Conservation (phyloP, 2,329 filamentous ascomycete genomes). For the Fusarium avenaceum region DNA sequence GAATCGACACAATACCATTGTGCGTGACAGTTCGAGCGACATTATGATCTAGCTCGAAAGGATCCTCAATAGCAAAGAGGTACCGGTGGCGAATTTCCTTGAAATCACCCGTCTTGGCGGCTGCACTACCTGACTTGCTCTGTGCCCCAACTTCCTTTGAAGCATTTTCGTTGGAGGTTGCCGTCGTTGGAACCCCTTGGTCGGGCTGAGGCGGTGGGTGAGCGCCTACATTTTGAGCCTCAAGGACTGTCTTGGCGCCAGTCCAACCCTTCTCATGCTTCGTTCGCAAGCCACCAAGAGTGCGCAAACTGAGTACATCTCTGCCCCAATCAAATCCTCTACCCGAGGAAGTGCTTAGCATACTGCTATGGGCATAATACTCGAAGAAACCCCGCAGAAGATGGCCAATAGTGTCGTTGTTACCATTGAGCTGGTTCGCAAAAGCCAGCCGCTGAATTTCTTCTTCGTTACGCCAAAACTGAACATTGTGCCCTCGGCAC, state of each 20-base stretch:
- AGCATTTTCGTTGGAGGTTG: slow-evolving; percentile 1
- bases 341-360: slow-evolving; percentile 63
- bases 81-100: slow-evolving; percentile 85
- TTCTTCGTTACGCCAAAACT: slow-evolving; percentile 82
- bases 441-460: slow-evolving; percentile 74
- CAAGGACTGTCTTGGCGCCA: slow-evolving; percentile 78
- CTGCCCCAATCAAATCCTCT: slow-evolving; percentile 83
- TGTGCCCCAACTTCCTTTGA: slow-evolving; percentile 19
- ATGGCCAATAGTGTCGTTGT: slow-evolving; percentile 76
- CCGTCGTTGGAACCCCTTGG: slow-evolving; percentile 22
- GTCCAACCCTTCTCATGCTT: slow-evolving; percentile 90
- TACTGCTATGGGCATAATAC: slow-evolving; percentile 78
- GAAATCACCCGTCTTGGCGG: slow-evolving; percentile 57
- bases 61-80: slow-evolving; percentile 91
- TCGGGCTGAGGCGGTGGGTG: slow-evolving; percentile 34
- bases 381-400: slow-evolving; percentile 88
- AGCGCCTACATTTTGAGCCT: slow-evolving; percentile 58
- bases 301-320: slow-evolving; percentile 83
- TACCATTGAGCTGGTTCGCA: slow-evolving; percentile 72
- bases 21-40: slow-evolving; percentile 89
- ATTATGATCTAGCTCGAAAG: slow-evolving; percentile 90
- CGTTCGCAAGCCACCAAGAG: slow-evolving; percentile 74
- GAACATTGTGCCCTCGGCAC: slow-evolving; percentile 77
- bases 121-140: slow-evolving; percentile 30
- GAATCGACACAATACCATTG: slow-evolving; percentile 82